Conservation (phyloP, 2,329 filamentous ascomycete species). For the Lasiodiplodia gonubiensis region DNA sequence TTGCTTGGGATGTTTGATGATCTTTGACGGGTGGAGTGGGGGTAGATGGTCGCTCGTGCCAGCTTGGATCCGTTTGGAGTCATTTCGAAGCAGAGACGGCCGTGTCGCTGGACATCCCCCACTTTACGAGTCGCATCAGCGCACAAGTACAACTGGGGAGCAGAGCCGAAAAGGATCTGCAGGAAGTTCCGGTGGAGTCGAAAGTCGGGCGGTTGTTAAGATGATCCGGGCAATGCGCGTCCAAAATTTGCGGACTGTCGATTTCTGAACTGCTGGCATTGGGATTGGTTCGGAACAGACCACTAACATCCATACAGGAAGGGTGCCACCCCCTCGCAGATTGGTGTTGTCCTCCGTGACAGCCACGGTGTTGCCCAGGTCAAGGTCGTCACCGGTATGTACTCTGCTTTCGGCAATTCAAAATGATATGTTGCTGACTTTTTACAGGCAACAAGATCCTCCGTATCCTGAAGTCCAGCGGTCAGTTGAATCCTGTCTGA, state of each 20-base stretch:
- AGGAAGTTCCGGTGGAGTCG: neutral
- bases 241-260: neutral
- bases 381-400: slow-evolving; percentile 92
- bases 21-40: neutral
- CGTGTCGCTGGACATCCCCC: neutral
- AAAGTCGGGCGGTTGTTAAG: neutral
- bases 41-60: neutral
- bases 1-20: neutral
- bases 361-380: slow-evolving; percentile 98
- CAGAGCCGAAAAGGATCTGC: neutral
- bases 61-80: neutral
- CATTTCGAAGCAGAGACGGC: neutral
- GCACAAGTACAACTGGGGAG: neutral
- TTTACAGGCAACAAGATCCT: slow-evolving; percentile 92
- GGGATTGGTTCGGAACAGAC: neutral
- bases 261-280: neutral
- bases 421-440: neutral
- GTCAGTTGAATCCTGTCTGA: slow-evolving; percentile 70
- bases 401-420: neutral
- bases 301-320: slow-evolving; percentile 65
- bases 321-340: slow-evolving; percentile 90
- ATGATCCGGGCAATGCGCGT: neutral
- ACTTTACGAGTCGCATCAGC: neutral
- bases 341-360: slow-evolving; percentile 98
- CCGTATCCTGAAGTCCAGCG: slow-evolving; percentile 95